Percentiles rank a stretch among this genome's conserved stretches.
phyloP scores from a whole-genome alignment of 192 early-diverging fungal genomes.

The Thoreauomyces humboldtii region DNA sequence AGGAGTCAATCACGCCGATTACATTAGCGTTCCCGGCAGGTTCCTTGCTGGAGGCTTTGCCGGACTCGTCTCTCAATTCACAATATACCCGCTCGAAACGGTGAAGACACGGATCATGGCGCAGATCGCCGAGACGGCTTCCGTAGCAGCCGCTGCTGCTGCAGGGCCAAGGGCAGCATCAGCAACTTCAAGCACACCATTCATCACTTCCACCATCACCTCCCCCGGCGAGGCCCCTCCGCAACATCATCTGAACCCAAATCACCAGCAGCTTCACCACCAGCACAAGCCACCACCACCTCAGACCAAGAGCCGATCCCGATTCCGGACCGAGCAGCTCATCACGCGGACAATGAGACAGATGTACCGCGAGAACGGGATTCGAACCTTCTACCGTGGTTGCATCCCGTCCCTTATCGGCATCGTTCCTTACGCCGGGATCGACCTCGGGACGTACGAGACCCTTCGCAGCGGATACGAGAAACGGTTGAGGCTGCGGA shows the following conservation, averaged over 20 bases:
- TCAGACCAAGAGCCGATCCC: no score
- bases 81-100: slow-evolving; percentile 75
- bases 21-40: slow-evolving; percentile 51
- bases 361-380: slow-evolving; percentile 62
- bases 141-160: not conserved
- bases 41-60: slow-evolving; percentile 73
- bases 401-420: slow-evolving; percentile 61
- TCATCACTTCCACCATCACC: not conserved
- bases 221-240: not conserved
- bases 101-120: slow-evolving; percentile 75
- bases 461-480: slow-evolving; percentile 64
- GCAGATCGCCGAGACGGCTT: slow-evolving; percentile 43
- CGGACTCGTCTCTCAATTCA: slow-evolving; percentile 68
- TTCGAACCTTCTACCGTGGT: slow-evolving; percentile 65
- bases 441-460: slow-evolving; percentile 73
- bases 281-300: no score
- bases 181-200: not conserved
- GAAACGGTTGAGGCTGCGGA: slow-evolving; percentile 34
- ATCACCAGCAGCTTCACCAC: no score
- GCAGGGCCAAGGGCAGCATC: not conserved
- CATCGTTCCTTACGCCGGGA: slow-evolving; percentile 75
- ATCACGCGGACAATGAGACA: slow-evolving; percentile 52
- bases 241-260: not conserved
- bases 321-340: slow-evolving; percentile 4
- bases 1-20: slow-evolving; percentile 31